phyloP scores from a whole-genome alignment of 2,329 filamentous ascomycete genomes.

The Helminthosporium solani region DNA sequence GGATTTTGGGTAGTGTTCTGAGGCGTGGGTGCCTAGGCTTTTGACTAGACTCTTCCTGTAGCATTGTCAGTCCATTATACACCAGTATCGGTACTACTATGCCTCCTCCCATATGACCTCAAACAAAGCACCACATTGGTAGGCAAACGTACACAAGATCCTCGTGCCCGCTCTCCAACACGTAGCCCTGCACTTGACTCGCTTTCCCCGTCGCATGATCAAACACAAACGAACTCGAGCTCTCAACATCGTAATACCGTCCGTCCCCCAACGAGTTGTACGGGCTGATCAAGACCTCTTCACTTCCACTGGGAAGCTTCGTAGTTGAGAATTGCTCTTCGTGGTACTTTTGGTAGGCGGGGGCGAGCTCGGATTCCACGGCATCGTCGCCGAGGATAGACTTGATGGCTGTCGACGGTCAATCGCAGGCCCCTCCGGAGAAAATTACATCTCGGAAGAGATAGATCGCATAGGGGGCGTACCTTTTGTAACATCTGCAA shows the following conservation, averaged over 20 bases:
- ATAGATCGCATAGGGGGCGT: conserved; percentile 30
- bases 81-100: too few relatives aligned
- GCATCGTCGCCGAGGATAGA: conserved; percentile 70
- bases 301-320: conserved; percentile 83
- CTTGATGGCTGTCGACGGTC: conserved; percentile 74
- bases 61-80: neutral
- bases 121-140: neutral
- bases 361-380: conserved; percentile 70
- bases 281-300: conserved; percentile 77
- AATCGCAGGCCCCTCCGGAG: conserved; percentile 1
- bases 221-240: conserved; percentile 82
- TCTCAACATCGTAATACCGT: conserved; percentile 88
- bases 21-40: conserved; percentile 70
- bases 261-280: conserved; percentile 80
- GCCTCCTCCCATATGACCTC: neutral
- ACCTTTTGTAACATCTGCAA: conserved; percentile 87
- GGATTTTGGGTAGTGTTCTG: conserved; percentile 84
- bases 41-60: conserved; percentile 80
- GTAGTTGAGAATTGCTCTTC: conserved; percentile 88
- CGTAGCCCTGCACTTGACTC: conserved; percentile 76
- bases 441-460: neutral
- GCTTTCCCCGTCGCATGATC: conserved; percentile 86
- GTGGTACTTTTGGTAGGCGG: conserved; percentile 92
- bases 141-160: conserved; percentile 70
- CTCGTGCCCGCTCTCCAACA: conserved; percentile 71